phyloP scores from a whole-genome alignment of 768 basidiomycete genomes.

The Lactifluus hygrophoroides region DNA sequence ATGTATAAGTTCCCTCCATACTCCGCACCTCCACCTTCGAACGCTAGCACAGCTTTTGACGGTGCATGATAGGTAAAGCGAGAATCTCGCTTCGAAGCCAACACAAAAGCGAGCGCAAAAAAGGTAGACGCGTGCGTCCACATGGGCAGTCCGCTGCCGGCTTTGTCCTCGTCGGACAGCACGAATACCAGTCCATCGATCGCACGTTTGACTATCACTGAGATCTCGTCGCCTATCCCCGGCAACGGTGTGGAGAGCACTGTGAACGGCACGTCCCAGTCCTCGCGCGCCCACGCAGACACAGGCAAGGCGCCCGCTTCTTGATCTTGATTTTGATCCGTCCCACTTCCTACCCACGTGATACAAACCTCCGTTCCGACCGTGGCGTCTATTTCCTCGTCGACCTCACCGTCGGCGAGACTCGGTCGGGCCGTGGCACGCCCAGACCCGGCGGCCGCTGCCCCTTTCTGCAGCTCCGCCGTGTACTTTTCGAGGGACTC shows the following conservation, averaged over 20 bases:
- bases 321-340: too few species aligned
- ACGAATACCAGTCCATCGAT: conserved; percentile 30
- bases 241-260: conserved; percentile 70
- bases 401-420: conserved; percentile 81
- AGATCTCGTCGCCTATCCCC: conserved; percentile 32
- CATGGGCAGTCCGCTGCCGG: conserved; percentile 22
- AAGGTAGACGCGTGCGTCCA: conserved; percentile 83
- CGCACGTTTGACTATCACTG: conserved; percentile 57
- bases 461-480: conserved; percentile 43
- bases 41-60: conserved; percentile 56
- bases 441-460: conserved; percentile 39
- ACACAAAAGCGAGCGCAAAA: conserved; percentile 85
- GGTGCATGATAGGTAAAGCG: conserved; percentile 76
- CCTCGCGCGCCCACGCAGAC: conserved; percentile 35
- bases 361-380: conserved; percentile 58
- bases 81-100: conserved; percentile 86
- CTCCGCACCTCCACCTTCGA: conserved; percentile 65
- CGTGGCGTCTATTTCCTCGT: conserved; percentile 76
- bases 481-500: conserved; percentile 87
- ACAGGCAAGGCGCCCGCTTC: too few species aligned
- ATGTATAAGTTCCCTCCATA: conserved; percentile 81
- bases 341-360: conserved; percentile 53
- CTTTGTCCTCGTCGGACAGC: conserved; percentile 20
- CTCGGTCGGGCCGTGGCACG: conserved; percentile 55
- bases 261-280: conserved; percentile 34